phyloP scores from a whole-genome alignment of 2,329 filamentous ascomycete genomes.

The Neurospora sp. region DNA sequence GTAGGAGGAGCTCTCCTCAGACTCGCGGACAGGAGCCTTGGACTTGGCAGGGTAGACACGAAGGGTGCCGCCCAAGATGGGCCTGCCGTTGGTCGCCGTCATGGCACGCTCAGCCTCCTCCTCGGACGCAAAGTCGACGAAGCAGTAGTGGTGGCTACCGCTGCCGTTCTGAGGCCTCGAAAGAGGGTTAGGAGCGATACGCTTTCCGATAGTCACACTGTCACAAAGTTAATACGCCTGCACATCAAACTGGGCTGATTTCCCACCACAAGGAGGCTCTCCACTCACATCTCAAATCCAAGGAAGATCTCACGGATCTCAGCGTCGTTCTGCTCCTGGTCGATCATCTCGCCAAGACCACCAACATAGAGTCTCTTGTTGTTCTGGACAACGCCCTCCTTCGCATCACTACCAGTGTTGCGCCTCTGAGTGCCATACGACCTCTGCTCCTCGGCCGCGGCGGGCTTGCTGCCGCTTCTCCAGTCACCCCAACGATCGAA shows the following conservation, averaged over 20 bases:
- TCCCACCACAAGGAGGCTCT: background rate
- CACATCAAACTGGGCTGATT: background rate
- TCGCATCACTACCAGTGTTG: constrained; percentile 18
- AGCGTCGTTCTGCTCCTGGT: constrained; percentile 35
- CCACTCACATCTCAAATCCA: constrained; percentile 32
- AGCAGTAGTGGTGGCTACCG: constrained; percentile 53
- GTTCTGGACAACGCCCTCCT: constrained; percentile 21
- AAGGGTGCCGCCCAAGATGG: constrained; percentile 10
- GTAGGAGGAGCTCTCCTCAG: background rate
- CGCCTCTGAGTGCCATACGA: constrained; percentile 22
- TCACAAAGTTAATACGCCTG: constrained; percentile 4
- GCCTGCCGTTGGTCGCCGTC: constrained; percentile 27
- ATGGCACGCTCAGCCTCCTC: constrained; percentile 45
- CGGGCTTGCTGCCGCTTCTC: constrained; percentile 15
- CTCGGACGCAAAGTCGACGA: constrained; percentile 49
- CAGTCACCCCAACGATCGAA: constrained; percentile 37
- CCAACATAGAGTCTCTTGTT: constrained; percentile 37
- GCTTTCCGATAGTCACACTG: constrained; percentile 32
- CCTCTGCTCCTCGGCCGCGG: constrained; percentile 16
- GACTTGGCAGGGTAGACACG: constrained; percentile 9
- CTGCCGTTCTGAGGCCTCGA: constrained; percentile 41
- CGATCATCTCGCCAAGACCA: constrained; percentile 37
- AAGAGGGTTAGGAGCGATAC: constrained; percentile 48
- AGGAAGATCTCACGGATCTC: constrained; percentile 38
- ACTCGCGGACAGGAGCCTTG: constrained; percentile 2